Evolutionary conservation across 2,329 filamentous ascomycete genomes (phyloP), one percentile per base, ranked within the genome.

Genomic region (Ophiocordyceps robertsii): DNA sequence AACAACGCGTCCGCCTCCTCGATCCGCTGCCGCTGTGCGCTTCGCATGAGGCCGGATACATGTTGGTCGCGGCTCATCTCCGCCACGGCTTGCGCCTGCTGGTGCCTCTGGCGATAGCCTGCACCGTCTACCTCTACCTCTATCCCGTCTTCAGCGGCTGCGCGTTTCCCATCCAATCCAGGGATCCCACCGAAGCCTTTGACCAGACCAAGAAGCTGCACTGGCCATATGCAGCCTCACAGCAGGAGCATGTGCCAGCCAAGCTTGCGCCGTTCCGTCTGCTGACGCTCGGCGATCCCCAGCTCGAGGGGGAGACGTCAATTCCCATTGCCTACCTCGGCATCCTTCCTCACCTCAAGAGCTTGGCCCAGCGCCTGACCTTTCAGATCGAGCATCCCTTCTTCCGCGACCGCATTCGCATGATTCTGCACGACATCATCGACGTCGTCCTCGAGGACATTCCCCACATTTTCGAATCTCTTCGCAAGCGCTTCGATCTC

Each of bases 281-380:
- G 3, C 80, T 96, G 13, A 80, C 88, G 1, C 75, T 96, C 19
- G 90, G 84, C 46, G 90, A 96, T 60, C 90, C 90, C 6, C 90
- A 96, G 60, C 75, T 96, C 42, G 90, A 96, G 64, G 90, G 90
- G 53, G 86, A 95, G 57, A 87, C 83, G 2, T 88, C 85, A 7
- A 80, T 95, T 24, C 83, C 81, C 14, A 72, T 70, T 42, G 65
- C 68, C 31, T 66, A 71, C 48, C 60, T 71, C 32, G 66, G 69
- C 38, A 58, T 66, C 2, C 73, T 80, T 40, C 73, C 75, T 1
- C 73, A 80, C 51, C 52, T 73, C 3, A 63, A 62, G 42, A 65
- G 60, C 48, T 63, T 72, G 17, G 58, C 64, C 40, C 59, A 61
- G 29, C 73, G 73, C 44, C 53, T 68, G 37, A 68, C 68, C 6